Conservation (phyloP, 805 yeast species). For the Lipomyces starkeyi region DNA sequence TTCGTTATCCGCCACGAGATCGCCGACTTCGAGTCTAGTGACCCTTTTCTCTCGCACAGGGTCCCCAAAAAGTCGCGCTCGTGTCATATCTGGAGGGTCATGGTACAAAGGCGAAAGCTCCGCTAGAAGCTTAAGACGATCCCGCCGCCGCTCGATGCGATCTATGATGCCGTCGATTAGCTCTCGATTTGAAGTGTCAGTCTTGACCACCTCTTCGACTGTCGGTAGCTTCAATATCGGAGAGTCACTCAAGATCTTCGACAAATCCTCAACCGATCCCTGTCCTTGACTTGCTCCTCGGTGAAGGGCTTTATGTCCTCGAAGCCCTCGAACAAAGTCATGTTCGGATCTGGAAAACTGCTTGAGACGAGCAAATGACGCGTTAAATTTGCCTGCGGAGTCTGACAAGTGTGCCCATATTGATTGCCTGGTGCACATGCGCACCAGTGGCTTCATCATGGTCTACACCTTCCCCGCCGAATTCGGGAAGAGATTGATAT, state of each 20-base stretch:
- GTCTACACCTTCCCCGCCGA: not conserved
- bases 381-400: not conserved
- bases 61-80: not conserved
- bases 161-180: slow-evolving; percentile 17
- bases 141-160: slow-evolving; percentile 20
- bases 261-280: not conserved
- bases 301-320: not conserved
- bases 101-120: slow-evolving; percentile 17
- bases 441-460: slow-evolving; percentile 1
- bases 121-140: slow-evolving; percentile 17
- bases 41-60: not conserved
- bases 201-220: slow-evolving; percentile 4
- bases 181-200: not conserved
- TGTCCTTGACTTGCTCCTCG: not conserved
- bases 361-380: not conserved
- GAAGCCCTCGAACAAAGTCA: not conserved
- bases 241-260: not conserved
- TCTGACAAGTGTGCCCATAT: not conserved
- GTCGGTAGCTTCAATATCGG: not conserved
- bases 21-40: slow-evolving; percentile 8
- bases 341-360: slow-evolving; percentile 2
- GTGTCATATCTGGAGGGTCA: not conserved
- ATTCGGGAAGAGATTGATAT: not conserved
- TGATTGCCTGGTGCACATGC: not conserved
- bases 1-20: slow-evolving; percentile 8